phyloP scores from a whole-genome alignment of 2,329 filamentous ascomycete species.

The Aspergillus novofumigatus region DNA sequence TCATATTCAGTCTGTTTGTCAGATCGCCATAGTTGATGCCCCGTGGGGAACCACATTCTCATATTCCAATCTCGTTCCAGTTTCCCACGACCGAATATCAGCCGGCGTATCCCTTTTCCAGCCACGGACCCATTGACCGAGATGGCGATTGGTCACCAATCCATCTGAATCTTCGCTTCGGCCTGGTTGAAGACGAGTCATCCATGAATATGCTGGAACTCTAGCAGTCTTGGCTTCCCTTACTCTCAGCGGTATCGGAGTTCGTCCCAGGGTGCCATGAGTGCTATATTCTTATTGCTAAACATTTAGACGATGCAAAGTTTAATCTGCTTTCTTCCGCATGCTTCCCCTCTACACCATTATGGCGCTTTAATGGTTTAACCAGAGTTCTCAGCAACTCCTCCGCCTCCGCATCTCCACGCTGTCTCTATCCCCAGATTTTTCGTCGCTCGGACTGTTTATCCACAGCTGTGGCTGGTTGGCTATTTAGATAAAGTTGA shows the following conservation, averaged over 20 bases:
- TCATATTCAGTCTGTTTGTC: background rate
- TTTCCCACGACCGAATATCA: too few species aligned
- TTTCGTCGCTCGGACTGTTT: conserved; percentile 1
- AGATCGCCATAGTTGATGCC: background rate
- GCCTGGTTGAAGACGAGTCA: too few species aligned
- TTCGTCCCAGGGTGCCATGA: background rate
- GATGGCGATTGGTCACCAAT: background rate
- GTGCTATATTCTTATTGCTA: background rate
- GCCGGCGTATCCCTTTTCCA: background rate
- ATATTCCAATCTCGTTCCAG: too few species aligned
- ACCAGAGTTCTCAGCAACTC: background rate
- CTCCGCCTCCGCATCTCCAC: background rate
- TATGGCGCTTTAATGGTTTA: background rate
- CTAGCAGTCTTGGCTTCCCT: background rate
- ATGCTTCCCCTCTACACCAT: too few species aligned
- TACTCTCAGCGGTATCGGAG: conserved; percentile 7
- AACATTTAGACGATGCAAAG: background rate
- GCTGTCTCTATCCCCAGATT: conserved; percentile 12
- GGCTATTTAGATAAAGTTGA: conserved; percentile 17
- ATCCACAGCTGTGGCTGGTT: conserved; percentile 6
- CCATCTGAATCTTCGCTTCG: too few species aligned
- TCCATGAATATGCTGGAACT: too few species aligned
- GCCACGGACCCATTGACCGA: background rate
- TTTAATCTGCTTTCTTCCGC: background rate
- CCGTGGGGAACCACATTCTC: too few species aligned